A percentile compares a stretch with the other conserved stretches of the same genome.
Evolutionary conservation across 768 basidiomycete species (phyloP).

Genomic region (Kwoniella heveanensis): DNA sequence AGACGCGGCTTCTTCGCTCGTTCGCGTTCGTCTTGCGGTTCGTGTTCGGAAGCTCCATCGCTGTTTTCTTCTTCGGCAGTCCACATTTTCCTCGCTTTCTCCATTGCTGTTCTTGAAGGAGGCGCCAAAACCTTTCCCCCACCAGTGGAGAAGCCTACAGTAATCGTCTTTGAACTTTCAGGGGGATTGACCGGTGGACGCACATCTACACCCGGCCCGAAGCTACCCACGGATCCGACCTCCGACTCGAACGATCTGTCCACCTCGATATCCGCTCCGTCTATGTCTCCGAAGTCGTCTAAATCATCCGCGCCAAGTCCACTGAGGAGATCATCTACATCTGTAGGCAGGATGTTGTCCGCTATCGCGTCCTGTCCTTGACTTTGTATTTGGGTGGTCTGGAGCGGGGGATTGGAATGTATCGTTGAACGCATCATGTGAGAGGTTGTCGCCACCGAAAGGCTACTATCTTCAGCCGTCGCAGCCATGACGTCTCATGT

Average conservation of each 20-base stretch:
- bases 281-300: constrained; percentile 35
- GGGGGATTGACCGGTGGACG: no score
- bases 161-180: background rate
- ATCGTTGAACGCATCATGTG: background rate
- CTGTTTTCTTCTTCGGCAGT: constrained; percentile 6
- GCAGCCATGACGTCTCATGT: background rate
- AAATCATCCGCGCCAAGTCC: constrained; percentile 41
- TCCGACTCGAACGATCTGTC: constrained; percentile 20
- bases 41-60: background rate
- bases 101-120: constrained; percentile 18
- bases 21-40: background rate
- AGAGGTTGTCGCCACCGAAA: background rate
- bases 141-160: constrained; percentile 20
- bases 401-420: background rate
- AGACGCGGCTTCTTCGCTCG: constrained; percentile 20
- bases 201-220: background rate
- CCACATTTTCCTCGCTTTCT: constrained; percentile 6
- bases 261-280: constrained; percentile 8
- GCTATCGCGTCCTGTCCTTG: constrained; percentile 10
- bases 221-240: background rate
- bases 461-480: background rate
- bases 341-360: constrained; percentile 1
- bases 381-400: background rate
- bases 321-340: constrained; percentile 34
- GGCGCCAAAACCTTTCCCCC: constrained; percentile 16